Percentiles rank a stretch among this genome's conserved stretches.
Evolutionary conservation across 768 basidiomycete genomes (phyloP).

Genomic region (Leccinum truebloodii): DNA sequence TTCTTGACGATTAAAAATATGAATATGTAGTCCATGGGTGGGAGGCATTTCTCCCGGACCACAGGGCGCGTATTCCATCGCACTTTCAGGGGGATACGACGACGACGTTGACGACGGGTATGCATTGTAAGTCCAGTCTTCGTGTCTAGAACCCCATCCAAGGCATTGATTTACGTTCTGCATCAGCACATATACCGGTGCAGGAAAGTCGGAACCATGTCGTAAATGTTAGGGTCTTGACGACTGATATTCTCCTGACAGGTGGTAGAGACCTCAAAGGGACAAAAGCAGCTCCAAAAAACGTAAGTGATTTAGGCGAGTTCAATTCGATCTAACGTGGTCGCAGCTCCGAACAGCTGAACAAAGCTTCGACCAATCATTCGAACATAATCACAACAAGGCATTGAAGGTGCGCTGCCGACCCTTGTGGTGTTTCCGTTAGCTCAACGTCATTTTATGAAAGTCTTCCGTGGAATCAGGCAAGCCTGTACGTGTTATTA

Average conservation of each 20-base stretch:
- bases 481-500: conserved; percentile 83
- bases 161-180: conserved; percentile 1
- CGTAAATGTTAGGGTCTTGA: background rate
- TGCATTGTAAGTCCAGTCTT: conserved; percentile 61
- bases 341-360: conserved; percentile 81
- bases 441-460: background rate
- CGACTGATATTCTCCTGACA: conserved; percentile 20
- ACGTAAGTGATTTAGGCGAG: conserved; percentile 47
- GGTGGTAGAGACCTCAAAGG: conserved; percentile 89
- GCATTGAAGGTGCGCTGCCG: conserved; percentile 54
- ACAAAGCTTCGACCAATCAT: conserved; percentile 82
- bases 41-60: conserved; percentile 67
- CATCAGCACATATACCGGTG: conserved; percentile 77
- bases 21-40: conserved; percentile 65
- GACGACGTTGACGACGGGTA: conserved; percentile 84
- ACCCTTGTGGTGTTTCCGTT: background rate
- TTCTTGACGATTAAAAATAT: background rate
- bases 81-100: conserved; percentile 86
- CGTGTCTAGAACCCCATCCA: background rate
- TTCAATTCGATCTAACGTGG: background rate
- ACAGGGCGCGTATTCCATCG: conserved; percentile 81
- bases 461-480: conserved; percentile 77
- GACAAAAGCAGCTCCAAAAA: conserved; percentile 79
- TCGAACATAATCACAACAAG: conserved; percentile 71
- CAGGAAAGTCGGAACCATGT: conserved; percentile 43